Conservation (phyloP, 2,329 filamentous ascomycete genomes). For the Pyrenochaeta sp. region DNA sequence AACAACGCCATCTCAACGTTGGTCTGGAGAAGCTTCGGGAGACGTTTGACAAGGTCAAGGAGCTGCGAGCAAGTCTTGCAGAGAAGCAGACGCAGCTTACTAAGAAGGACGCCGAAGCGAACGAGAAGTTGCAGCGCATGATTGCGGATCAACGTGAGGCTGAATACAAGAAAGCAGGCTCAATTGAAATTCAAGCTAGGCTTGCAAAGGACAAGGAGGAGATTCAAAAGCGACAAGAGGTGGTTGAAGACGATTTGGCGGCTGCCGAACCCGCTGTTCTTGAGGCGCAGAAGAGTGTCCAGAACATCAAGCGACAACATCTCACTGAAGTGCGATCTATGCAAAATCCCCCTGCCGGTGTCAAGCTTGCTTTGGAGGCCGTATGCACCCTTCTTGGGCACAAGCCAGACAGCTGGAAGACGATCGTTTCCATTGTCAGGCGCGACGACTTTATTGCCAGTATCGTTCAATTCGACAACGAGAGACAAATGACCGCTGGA, state of each 20-base stretch:
- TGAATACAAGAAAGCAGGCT: conserved; percentile 87
- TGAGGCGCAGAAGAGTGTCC: conserved; percentile 94
- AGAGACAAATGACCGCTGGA: conserved; percentile 86
- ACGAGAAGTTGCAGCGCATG: conserved; percentile 97
- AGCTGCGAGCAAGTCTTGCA: conserved; percentile 87
- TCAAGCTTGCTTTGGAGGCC: conserved; percentile 91
- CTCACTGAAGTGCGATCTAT: conserved; percentile 97
- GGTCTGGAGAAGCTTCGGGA: conserved; percentile 97
- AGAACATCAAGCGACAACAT: conserved; percentile 97
- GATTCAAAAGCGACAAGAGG: conserved; percentile 81
- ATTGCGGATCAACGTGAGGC: conserved; percentile 94
- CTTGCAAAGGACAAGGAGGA: conserved; percentile 90
- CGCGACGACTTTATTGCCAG: conserved; percentile 97
- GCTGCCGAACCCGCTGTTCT: conserved; percentile 91
- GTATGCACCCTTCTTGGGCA: conserved; percentile 95
- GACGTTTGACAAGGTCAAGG: conserved; percentile 95
- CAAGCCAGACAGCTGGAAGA: conserved; percentile 90
- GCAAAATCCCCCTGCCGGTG: conserved; percentile 89
- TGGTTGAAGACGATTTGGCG: conserved; percentile 87
- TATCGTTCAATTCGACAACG: conserved; percentile 97
- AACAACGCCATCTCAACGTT: conserved; percentile 97
- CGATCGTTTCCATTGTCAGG: conserved; percentile 85
- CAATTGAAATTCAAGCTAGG: conserved; percentile 85
- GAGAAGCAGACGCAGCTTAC: conserved; percentile 95
- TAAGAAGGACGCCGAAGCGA: conserved; percentile 92